These are phyloP conservation scores for Schizosaccharomyces versatilis DNA, from an alignment of 1,139 yeast genomes.

Conservation along the genomic window DNA sequence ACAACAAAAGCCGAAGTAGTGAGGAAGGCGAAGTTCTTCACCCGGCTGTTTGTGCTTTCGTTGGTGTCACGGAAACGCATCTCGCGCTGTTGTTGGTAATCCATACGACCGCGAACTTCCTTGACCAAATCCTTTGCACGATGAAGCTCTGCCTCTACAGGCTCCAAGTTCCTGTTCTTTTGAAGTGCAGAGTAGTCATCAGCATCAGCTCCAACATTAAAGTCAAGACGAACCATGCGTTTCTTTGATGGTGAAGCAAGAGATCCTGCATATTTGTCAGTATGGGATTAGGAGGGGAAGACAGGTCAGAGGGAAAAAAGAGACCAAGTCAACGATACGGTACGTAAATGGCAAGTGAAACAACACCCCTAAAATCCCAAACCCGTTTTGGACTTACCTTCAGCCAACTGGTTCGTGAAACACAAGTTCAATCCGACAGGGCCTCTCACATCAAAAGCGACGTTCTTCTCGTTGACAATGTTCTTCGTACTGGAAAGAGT, in stretches of 20 bases:
- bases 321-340: neutral
- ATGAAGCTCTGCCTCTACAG: constrained; percentile 72
- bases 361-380: neutral
- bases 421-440: constrained; percentile 77
- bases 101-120: constrained; percentile 57
- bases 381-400: neutral
- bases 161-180: constrained; percentile 79
- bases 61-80: constrained; percentile 86
- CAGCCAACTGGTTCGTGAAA: constrained; percentile 41
- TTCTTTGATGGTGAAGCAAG: neutral
- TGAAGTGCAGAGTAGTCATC: constrained; percentile 94
- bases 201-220: constrained; percentile 89
- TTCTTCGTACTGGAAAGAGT: constrained; percentile 21
- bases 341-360: neutral
- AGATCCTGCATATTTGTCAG: neutral
- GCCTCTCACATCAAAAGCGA: constrained; percentile 14
- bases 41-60: constrained; percentile 68
- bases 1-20: constrained; percentile 47
- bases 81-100: constrained; percentile 69
- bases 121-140: constrained; percentile 60
- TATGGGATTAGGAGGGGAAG: neutral
- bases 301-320: neutral
- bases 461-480: constrained; percentile 26
- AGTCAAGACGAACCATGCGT: constrained; percentile 61
- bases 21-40: constrained; percentile 57